Evolutionary conservation across 2,329 filamentous ascomycete species (phyloP).

Genomic region (Penicillium griseofulvum): DNA sequence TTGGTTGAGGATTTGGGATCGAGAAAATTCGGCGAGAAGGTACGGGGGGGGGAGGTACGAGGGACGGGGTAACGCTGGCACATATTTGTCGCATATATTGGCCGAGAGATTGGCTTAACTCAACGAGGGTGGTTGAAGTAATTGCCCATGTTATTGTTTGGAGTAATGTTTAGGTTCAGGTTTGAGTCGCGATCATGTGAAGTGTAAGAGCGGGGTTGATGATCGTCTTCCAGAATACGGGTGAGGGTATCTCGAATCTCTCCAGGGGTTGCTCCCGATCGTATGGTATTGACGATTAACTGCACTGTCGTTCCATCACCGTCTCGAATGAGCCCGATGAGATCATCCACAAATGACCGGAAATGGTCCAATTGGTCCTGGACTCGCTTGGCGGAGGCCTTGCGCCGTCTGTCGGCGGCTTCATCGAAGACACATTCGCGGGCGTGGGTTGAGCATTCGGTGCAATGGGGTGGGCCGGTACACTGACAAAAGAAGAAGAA

Average conservation of each 20-base stretch:
- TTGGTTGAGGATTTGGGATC: background rate
- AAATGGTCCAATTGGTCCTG: conserved; percentile 32
- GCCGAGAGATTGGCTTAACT: background rate
- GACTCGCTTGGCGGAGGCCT: conserved; percentile 29
- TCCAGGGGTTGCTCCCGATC: conserved; percentile 20
- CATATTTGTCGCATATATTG: background rate
- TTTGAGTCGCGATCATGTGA: background rate
- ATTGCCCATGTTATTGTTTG: background rate
- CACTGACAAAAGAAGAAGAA: conserved; percentile 27
- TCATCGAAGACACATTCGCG: conserved; percentile 37
- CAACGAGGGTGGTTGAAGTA: background rate
- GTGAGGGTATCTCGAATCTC: conserved; percentile 14
- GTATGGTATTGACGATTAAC: conserved; percentile 28
- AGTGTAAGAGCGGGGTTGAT: background rate
- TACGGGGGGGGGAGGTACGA: background rate
- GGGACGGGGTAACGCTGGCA: background rate
- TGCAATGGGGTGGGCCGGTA: conserved; percentile 29
- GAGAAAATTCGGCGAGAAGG: background rate
- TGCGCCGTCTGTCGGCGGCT: conserved; percentile 37
- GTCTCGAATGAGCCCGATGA: conserved; percentile 28
- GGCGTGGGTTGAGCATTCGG: conserved; percentile 34
- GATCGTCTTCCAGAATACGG: background rate
- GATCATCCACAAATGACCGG: conserved; percentile 26
- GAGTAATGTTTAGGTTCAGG: background rate
- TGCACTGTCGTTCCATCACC: conserved; percentile 21